Evolutionary conservation across 108 stramenopile genomes (phyloP).

Genomic region (Conticribra guillardii): DNA sequence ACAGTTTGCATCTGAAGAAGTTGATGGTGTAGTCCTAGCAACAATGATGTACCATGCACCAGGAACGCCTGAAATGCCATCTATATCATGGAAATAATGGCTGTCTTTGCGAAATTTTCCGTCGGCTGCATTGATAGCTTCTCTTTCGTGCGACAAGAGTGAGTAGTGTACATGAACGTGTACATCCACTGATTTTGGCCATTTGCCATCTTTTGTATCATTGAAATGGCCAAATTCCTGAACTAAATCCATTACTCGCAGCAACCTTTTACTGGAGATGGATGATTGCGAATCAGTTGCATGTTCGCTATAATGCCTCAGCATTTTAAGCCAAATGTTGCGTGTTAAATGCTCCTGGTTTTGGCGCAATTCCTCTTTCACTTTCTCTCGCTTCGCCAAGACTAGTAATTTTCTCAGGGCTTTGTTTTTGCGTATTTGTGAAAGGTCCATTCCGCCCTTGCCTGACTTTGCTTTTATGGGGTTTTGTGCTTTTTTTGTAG

Average conservation of each 20-base stretch:
- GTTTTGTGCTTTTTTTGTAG: no score
- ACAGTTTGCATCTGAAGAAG: no score
- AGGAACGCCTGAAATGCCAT: no score
- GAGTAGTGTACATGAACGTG: slow-evolving; percentile 46
- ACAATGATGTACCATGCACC: no score
- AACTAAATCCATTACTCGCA: slow-evolving; percentile 28
- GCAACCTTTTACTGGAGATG: not conserved
- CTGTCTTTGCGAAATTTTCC: no score
- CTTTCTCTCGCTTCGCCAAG: slow-evolving; percentile 65
- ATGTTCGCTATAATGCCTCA: not conserved
- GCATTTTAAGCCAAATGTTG: slow-evolving; percentile 20
- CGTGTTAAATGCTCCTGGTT: slow-evolving; percentile 28
- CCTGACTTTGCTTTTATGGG: not conserved
- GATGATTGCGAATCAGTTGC: not conserved
- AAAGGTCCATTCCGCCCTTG: slow-evolving; percentile 43
- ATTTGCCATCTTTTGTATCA: slow-evolving; percentile 7
- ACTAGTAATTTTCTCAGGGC: slow-evolving; percentile 65
- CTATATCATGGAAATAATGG: no score
- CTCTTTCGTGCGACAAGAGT: slow-evolving; percentile 1
- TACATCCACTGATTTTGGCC: slow-evolving; percentile 41
- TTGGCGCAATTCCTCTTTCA: slow-evolving; percentile 36
- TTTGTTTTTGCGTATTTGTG: slow-evolving; percentile 56
- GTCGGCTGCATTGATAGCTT: no score
- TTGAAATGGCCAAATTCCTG: slow-evolving; percentile 22
- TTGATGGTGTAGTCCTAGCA: no score